phyloP scores from a whole-genome alignment of 2,329 filamentous ascomycete species.

The Parafenestella ontariensis region DNA sequence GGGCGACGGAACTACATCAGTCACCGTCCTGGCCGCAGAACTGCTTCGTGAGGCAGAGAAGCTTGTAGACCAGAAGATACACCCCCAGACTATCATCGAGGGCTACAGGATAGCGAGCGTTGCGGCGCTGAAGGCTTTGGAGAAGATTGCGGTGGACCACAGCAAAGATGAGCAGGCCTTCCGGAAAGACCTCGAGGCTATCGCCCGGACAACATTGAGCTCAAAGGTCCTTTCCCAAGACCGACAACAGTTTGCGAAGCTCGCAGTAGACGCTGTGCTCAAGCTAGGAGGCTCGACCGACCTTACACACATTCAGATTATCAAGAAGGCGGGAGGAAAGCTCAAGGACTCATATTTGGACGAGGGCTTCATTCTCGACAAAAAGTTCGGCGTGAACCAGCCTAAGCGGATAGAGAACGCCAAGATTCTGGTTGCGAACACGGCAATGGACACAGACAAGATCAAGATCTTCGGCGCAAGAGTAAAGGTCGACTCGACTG shows the following conservation, averaged over 20 bases:
- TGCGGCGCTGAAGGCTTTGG: slow-evolving; percentile 83
- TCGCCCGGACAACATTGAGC: slow-evolving; percentile 93
- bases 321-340: slow-evolving; percentile 99
- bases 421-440: slow-evolving; percentile 97
- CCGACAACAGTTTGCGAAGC: slow-evolving; percentile 85
- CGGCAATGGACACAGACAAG: slow-evolving; percentile 99
- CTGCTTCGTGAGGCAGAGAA: slow-evolving; percentile 95
- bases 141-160: slow-evolving; percentile 86
- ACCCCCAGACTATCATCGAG: slow-evolving; percentile 99
- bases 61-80: slow-evolving; percentile 96
- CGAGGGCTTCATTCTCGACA: slow-evolving; percentile 97
- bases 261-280: slow-evolving; percentile 90
- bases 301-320: slow-evolving; percentile 97
- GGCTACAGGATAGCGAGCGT: slow-evolving; percentile 96
- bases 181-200: slow-evolving; percentile 85
- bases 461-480: slow-evolving; percentile 99
- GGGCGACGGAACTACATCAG: slow-evolving; percentile 97
- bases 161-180: slow-evolving; percentile 84
- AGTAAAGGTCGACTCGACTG: slow-evolving; percentile 94
- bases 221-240: slow-evolving; percentile 97
- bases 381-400: slow-evolving; percentile 99
- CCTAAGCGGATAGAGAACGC: slow-evolving; percentile 97
- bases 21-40: slow-evolving; percentile 93
- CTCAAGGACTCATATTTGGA: slow-evolving; percentile 97
- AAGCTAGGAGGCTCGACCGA: slow-evolving; percentile 90